Percentiles rank a stretch among this genome's conserved stretches.
Evolutionary conservation across 305 asterid species (phyloP).

Genomic region (Solanum hybrid): DNA sequence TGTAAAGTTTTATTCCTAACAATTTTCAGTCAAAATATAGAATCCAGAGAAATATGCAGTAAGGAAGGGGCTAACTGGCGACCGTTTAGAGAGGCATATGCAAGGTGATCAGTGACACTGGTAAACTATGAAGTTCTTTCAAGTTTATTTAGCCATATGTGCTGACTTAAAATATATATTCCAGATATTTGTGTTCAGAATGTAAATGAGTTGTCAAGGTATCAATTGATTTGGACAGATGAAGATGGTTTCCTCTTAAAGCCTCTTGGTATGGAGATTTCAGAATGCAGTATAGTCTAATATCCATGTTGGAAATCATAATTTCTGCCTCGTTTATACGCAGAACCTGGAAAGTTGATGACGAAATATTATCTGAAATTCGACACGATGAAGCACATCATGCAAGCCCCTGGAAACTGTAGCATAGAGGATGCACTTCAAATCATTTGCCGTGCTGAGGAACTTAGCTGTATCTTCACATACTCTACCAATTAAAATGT

Average conservation of each 20-base stretch:
- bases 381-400: constrained; percentile 90
- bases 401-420: constrained; percentile 65
- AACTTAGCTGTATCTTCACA: constrained; percentile 55
- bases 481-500: constrained; percentile 9
- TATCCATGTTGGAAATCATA: constrained; percentile 7
- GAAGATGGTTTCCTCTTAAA: constrained; percentile 86
- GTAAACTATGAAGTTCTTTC: background rate
- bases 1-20: constrained; percentile 20
- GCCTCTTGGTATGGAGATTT: constrained; percentile 60
- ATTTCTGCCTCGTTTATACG: constrained; percentile 14
- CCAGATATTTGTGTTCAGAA: constrained; percentile 83
- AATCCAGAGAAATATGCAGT: constrained; percentile 77
- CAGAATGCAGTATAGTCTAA: constrained; percentile 3
- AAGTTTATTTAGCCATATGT: constrained; percentile 5
- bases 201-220: constrained; percentile 67
- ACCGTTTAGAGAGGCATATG: constrained; percentile 64
- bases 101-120: constrained; percentile 46
- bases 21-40: constrained; percentile 36
- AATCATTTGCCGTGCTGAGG: constrained; percentile 80
- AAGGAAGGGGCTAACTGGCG: constrained; percentile 43
- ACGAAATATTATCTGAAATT: constrained; percentile 97
- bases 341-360: constrained; percentile 95
- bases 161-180: constrained; percentile 10
- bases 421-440: constrained; percentile 73
- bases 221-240: constrained; percentile 94